phyloP scores from a whole-genome alignment of 345 rosid genomes.

The Atalantia buxifolia region DNA sequence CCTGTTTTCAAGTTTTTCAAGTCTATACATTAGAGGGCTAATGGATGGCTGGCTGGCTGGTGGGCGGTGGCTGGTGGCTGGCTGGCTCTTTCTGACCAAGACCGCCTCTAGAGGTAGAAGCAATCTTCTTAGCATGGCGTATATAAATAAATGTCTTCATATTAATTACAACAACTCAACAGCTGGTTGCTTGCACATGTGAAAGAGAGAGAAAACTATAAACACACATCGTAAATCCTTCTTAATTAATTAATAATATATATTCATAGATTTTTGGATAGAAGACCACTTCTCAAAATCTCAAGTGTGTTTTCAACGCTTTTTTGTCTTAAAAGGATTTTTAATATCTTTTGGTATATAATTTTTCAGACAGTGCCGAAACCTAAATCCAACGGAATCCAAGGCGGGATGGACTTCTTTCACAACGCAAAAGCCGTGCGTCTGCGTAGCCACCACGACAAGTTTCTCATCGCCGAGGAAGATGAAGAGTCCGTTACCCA shows the following conservation, averaged over 20 bases:
- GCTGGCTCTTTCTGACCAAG: not conserved
- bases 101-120: not conserved
- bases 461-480: slow-evolving; percentile 65
- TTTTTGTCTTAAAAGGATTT: not conserved
- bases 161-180: not conserved
- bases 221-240: too few species aligned
- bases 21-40: too few species aligned
- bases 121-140: too few species aligned
- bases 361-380: slow-evolving; percentile 1
- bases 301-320: not conserved
- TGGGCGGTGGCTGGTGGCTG: too few species aligned
- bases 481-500: slow-evolving; percentile 71
- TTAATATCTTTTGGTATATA: too few species aligned
- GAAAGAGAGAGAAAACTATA: not conserved
- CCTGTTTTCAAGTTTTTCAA: too few species aligned
- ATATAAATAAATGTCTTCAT: not conserved
- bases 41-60: too few species aligned
- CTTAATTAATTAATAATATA: too few species aligned
- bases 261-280: too few species aligned
- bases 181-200: not conserved
- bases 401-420: slow-evolving; percentile 70
- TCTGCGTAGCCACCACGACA: slow-evolving; percentile 71
- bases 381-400: slow-evolving; percentile 18
- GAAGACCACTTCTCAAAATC: too few species aligned
- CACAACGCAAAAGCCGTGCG: slow-evolving; percentile 70